These are phyloP conservation scores for Chlamydomonas schloesseri DNA, from an alignment of 139 green algal genomes.

Conservation along the genomic window DNA sequence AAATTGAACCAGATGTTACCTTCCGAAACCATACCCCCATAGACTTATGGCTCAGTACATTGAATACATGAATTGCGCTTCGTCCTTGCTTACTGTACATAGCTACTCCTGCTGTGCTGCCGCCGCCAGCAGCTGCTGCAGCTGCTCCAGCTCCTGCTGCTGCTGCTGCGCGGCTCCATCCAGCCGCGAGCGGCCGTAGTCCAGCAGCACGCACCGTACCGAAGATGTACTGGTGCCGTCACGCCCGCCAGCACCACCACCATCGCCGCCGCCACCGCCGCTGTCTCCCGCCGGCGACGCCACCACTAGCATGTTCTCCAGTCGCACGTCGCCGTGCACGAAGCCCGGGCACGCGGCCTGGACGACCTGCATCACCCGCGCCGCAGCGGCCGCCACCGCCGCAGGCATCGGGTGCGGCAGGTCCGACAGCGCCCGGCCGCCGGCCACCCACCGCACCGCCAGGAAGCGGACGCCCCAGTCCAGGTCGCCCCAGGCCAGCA, in stretches of 20 bases:
- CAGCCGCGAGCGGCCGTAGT: constrained; percentile 11
- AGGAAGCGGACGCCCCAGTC: not conserved
- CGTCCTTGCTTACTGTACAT: no score
- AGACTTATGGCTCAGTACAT: no score
- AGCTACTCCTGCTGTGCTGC: no score
- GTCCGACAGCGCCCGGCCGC: not conserved
- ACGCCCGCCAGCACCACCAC: not conserved
- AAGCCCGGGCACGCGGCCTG: constrained; percentile 15
- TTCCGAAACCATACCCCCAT: no score
- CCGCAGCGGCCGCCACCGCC: not conserved
- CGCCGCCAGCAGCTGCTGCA: not conserved
- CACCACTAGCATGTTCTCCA: not conserved
- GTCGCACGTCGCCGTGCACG: constrained; percentile 17
- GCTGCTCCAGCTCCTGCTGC: not conserved
- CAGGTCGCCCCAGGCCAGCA: not conserved
- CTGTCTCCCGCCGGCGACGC: no score
- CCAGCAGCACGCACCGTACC: not conserved
- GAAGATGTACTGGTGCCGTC: not conserved
- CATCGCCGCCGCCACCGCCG: no score
- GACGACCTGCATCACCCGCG: not conserved
- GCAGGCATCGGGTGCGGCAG: not conserved
- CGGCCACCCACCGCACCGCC: not conserved
- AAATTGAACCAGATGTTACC: no score
- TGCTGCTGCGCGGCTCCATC: not conserved
- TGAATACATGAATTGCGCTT: no score